Evolutionary conservation across 495 filamentous ascomycete genomes (phyloP).

Genomic region (Aspergillus nidulans): DNA sequence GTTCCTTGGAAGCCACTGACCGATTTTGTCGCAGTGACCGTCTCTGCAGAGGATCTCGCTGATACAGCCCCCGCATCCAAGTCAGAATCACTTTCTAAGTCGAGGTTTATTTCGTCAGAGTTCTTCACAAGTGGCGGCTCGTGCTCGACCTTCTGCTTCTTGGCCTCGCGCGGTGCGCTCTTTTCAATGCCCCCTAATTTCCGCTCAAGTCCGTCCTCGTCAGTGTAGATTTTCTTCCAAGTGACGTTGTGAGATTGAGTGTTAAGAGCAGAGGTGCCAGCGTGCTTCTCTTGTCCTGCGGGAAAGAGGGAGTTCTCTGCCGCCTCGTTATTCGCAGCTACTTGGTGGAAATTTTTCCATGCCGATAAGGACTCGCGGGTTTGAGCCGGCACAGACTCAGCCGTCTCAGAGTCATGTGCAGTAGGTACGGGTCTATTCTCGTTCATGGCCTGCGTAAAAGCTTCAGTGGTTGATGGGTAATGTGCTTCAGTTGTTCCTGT

Average conservation of each 20-base stretch:
- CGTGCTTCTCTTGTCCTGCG: slow-evolving; percentile 10
- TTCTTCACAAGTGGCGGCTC: slow-evolving; percentile 29
- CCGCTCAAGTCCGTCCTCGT: slow-evolving; percentile 19
- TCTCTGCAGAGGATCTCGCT: neutral
- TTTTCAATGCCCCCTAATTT: slow-evolving; percentile 15
- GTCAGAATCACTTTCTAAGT: slow-evolving; percentile 47
- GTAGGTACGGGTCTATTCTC: neutral
- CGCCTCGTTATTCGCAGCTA: slow-evolving; percentile 26
- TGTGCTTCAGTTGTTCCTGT: neutral
- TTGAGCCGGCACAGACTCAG: neutral
- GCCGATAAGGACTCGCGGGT: no score
- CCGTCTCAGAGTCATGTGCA: neutral
- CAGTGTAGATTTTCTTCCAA: slow-evolving; percentile 23
- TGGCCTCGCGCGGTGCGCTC: slow-evolving; percentile 11
- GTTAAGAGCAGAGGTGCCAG: neutral
- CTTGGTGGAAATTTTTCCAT: slow-evolving; percentile 33
- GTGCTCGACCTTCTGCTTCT: slow-evolving; percentile 24
- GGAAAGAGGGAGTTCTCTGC: slow-evolving; percentile 23
- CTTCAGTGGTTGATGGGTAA: neutral
- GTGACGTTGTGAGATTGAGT: slow-evolving; percentile 23
- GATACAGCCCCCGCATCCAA: neutral
- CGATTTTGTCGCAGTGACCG: slow-evolving; percentile 19
- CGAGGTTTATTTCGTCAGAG: slow-evolving; percentile 50
- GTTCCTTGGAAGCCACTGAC: no score
- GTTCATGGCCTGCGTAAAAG: neutral